These are phyloP conservation scores for Mucor lusitanicus DNA, from an alignment of 371 early-diverging fungal species.

Conservation along the genomic window DNA sequence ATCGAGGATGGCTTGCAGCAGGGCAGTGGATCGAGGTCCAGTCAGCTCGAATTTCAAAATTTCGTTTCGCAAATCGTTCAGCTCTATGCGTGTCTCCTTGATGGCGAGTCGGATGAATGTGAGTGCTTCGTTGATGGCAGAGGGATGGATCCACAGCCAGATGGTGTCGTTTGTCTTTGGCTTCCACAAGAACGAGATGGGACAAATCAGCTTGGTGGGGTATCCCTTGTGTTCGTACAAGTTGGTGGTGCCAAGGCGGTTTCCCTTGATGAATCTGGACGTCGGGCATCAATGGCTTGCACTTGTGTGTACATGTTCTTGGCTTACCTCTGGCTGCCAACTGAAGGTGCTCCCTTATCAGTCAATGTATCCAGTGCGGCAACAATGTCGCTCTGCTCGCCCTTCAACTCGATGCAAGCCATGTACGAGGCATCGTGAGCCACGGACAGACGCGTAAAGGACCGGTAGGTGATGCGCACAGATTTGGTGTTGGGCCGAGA, in stretches of 20 bases:
- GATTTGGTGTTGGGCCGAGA: constrained; percentile 87
- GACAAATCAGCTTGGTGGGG: constrained; percentile 63
- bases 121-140: constrained; percentile 46
- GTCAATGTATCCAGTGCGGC: constrained; percentile 53
- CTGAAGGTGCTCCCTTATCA: constrained; percentile 64
- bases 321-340: constrained; percentile 62
- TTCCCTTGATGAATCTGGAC: constrained; percentile 62
- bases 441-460: constrained; percentile 71
- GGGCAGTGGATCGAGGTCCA: constrained; percentile 77
- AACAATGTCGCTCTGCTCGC: constrained; percentile 51
- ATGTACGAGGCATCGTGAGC: constrained; percentile 86
- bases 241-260: constrained; percentile 55
- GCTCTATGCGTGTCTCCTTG: constrained; percentile 15
- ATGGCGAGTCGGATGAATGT: constrained; percentile 10
- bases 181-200: constrained; percentile 72
- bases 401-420: constrained; percentile 71
- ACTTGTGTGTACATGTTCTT: not conserved
- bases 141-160: constrained; percentile 75
- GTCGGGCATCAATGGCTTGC: not conserved
- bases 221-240: constrained; percentile 57
- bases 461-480: constrained; percentile 72
- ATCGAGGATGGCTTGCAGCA: constrained; percentile 62
- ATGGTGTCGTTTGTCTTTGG: constrained; percentile 43
- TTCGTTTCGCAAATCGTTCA: constrained; percentile 39
- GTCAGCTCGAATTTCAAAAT: constrained; percentile 72